Evolutionary conservation across 2,329 filamentous ascomycete species (phyloP).

Genomic region (Lasiodiplodia hormozganensis): DNA sequence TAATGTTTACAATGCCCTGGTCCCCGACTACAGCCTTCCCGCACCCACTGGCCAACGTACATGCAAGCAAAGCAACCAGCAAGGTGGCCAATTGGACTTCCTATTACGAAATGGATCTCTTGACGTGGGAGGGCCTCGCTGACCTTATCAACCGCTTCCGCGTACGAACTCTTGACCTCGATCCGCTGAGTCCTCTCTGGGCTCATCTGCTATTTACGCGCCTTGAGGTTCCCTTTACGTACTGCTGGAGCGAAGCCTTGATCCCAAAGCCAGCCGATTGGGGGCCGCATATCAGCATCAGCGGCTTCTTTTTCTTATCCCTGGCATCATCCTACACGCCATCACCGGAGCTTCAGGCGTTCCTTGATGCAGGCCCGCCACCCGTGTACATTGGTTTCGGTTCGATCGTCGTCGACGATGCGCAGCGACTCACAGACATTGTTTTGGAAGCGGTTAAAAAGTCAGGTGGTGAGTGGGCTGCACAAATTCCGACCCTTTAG

Average conservation of each 20-base stretch:
- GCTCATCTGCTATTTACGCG: slow-evolving; percentile 75
- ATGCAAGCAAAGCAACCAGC: slow-evolving; percentile 72
- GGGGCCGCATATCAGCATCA: slow-evolving; percentile 75
- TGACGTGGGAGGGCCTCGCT: slow-evolving; percentile 69
- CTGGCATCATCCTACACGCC: slow-evolving; percentile 69
- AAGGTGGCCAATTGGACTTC: slow-evolving; percentile 79
- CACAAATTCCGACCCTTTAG: not conserved
- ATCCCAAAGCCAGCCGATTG: slow-evolving; percentile 73
- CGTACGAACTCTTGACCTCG: slow-evolving; percentile 70
- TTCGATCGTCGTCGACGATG: slow-evolving; percentile 76
- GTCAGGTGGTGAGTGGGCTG: not conserved
- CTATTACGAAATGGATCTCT: slow-evolving; percentile 72
- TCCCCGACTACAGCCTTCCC: slow-evolving; percentile 77
- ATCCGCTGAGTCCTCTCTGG: slow-evolving; percentile 78
- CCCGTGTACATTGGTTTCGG: slow-evolving; percentile 80
- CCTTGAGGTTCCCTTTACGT: slow-evolving; percentile 76
- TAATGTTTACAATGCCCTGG: slow-evolving; percentile 92
- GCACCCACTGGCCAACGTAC: slow-evolving; percentile 79
- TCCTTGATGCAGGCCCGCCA: slow-evolving; percentile 51
- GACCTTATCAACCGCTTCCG: slow-evolving; percentile 80
- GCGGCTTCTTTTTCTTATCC: slow-evolving; percentile 80
- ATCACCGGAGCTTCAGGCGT: slow-evolving; percentile 57
- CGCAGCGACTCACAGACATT: slow-evolving; percentile 71
- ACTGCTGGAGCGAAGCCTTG: slow-evolving; percentile 65
- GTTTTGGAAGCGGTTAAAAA: slow-evolving; percentile 70